Conservation (phyloP, 208 protist genomes). For the Trypanosoma scelopori region DNA sequence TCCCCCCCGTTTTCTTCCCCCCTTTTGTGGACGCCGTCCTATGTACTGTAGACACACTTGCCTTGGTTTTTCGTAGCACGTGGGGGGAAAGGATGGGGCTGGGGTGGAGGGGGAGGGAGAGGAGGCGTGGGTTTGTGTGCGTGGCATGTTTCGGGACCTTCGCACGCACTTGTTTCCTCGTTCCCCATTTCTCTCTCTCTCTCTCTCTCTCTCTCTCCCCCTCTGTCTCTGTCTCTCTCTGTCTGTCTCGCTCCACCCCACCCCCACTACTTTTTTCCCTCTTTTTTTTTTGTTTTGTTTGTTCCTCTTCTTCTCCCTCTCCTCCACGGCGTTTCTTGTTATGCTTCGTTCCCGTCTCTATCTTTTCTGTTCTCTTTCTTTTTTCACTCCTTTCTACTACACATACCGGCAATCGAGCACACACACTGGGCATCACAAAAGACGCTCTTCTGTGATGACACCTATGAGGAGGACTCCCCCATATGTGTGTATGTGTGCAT, state of each 20-base stretch:
- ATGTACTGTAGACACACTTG: too few species aligned
- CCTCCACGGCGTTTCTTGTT: neutral
- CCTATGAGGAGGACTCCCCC: too few species aligned
- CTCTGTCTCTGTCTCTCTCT: slow-evolving; percentile 9
- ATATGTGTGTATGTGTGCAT: neutral
- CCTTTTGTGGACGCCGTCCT: neutral
- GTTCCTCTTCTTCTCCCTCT: neutral
- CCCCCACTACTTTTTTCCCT: slow-evolving; percentile 4
- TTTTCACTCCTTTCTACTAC: neutral
- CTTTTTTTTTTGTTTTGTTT: slow-evolving; percentile 10
- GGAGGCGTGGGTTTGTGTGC: neutral
- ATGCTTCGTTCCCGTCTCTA: slow-evolving; percentile 2
- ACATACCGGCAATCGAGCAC: too few species aligned
- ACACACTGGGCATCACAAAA: too few species aligned
- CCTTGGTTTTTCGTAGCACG: too few species aligned
- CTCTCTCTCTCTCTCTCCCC: too few species aligned
- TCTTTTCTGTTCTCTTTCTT: slow-evolving; percentile 3
- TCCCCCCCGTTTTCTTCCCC: too few species aligned
- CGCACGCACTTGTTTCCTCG: too few species aligned
- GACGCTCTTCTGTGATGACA: too few species aligned
- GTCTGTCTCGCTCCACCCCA: neutral
- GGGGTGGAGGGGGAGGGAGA: neutral
- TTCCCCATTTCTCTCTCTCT: too few species aligned
- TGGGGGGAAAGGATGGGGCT: neutral
- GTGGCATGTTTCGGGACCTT: too few species aligned